phyloP scores from a whole-genome alignment of 441 rosid genomes.

The Jatropha multifida region DNA sequence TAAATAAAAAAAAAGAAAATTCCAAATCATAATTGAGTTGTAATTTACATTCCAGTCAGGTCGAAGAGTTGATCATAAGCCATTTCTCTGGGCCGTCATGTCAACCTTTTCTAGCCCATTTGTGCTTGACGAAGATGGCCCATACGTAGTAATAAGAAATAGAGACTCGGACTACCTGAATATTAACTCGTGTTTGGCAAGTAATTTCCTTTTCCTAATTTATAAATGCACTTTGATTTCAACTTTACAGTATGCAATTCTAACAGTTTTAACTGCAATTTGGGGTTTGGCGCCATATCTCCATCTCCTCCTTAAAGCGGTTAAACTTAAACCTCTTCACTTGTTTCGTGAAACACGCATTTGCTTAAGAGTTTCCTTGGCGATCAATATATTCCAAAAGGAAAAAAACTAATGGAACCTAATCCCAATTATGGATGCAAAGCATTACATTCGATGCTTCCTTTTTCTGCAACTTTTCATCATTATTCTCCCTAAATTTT shows the following conservation, averaged over 20 bases:
- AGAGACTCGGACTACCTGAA: too few relatives aligned
- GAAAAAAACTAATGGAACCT: slow-evolving; percentile 5
- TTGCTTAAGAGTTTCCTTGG: slow-evolving; percentile 23
- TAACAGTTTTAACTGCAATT: too few relatives aligned
- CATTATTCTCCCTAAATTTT: background rate
- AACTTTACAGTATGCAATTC: too few relatives aligned
- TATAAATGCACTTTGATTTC: too few relatives aligned
- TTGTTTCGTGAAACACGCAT: background rate
- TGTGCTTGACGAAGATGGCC: background rate
- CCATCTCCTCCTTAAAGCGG: background rate
- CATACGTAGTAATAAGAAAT: too few relatives aligned
- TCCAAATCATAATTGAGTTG: too few relatives aligned
- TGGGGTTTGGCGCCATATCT: too few relatives aligned
- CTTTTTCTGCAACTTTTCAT: background rate
- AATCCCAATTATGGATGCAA: background rate
- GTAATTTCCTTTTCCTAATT: too few relatives aligned
- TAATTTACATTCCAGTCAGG: too few relatives aligned
- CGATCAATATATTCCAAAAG: slow-evolving; percentile 20
- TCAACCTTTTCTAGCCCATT: background rate
- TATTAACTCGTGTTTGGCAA: too few relatives aligned
- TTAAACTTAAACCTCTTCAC: background rate
- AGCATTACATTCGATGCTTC: slow-evolving; percentile 12
- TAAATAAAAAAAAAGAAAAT: too few relatives aligned
- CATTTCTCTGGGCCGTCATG: background rate
- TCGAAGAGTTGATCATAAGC: too few relatives aligned